These are phyloP conservation scores for Tricladium varicosporioides DNA, from an alignment of 2,329 filamentous ascomycete genomes.

Conservation along the genomic window DNA sequence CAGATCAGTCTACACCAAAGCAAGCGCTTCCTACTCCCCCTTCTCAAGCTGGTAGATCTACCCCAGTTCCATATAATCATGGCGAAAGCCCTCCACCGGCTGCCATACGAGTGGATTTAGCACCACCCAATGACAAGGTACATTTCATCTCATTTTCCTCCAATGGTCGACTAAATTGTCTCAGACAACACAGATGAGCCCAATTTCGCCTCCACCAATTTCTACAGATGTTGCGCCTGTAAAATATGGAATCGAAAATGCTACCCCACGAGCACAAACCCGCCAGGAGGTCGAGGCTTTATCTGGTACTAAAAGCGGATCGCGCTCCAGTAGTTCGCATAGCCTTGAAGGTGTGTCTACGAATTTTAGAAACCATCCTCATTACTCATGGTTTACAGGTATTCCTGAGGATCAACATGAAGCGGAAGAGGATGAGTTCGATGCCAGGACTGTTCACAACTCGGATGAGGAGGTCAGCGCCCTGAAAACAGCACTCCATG, in stretches of 20 bases:
- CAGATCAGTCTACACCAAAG: slow-evolving; percentile 17
- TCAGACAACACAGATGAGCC: slow-evolving; percentile 29
- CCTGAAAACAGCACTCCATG: slow-evolving; percentile 73
- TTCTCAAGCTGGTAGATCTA: slow-evolving; percentile 27
- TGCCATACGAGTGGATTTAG: slow-evolving; percentile 19
- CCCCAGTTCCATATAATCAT: slow-evolving; percentile 33
- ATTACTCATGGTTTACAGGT: slow-evolving; percentile 31
- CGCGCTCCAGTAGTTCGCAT: slow-evolving; percentile 66
- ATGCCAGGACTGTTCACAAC: slow-evolving; percentile 39
- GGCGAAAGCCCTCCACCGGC: slow-evolving; percentile 11
- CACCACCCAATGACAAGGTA: slow-evolving; percentile 30
- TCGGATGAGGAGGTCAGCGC: slow-evolving; percentile 63
- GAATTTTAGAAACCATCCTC: slow-evolving; percentile 7
- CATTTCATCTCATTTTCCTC: not conserved
- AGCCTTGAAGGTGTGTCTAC: slow-evolving; percentile 70
- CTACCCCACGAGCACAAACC: slow-evolving; percentile 82
- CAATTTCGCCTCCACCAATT: slow-evolving; percentile 62
- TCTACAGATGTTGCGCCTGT: slow-evolving; percentile 70
- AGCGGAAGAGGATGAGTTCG: slow-evolving; percentile 51
- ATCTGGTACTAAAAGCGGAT: slow-evolving; percentile 47
- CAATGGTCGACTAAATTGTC: slow-evolving; percentile 11
- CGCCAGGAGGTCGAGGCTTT: slow-evolving; percentile 66
- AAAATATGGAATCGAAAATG: slow-evolving; percentile 63
- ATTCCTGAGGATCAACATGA: slow-evolving; percentile 44
- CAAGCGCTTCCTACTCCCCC: slow-evolving; percentile 19